These are phyloP conservation scores for Malassezia pachydermatis DNA, from an alignment of 1,284 basidiomycete genomes.

Conservation along the genomic window DNA sequence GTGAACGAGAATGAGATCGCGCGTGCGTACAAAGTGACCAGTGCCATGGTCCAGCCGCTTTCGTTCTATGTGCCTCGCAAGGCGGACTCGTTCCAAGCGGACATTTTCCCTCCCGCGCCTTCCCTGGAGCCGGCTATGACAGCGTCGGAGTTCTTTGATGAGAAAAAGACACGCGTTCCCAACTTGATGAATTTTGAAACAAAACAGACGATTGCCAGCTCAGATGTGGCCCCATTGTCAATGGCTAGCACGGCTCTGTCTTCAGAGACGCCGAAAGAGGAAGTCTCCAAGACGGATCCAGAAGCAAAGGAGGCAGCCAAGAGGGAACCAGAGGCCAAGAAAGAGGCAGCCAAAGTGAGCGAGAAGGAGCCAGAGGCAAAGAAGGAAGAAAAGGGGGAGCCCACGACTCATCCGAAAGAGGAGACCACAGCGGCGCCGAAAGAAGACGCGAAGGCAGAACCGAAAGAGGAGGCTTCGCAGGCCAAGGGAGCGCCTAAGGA, in stretches of 20 bases:
- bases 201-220: constrained; percentile 1
- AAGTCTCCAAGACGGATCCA: not conserved
- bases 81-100: constrained; percentile 78
- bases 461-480: not conserved
- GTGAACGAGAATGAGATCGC: constrained; percentile 90
- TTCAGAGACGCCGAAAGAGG: not conserved
- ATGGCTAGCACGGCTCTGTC: not conserved
- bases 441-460: not conserved
- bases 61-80: constrained; percentile 87
- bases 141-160: constrained; percentile 73
- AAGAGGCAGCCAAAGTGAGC: not conserved
- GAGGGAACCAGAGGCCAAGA: not conserved
- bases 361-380: not conserved
- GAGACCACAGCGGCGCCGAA: not conserved
- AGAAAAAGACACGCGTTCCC: constrained; percentile 52
- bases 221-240: constrained; percentile 1
- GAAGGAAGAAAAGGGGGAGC: too few species aligned
- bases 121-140: constrained; percentile 68
- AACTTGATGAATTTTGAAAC: constrained; percentile 57
- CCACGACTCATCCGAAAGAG: not conserved
- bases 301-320: not conserved
- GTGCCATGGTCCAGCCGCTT: constrained; percentile 69
- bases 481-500: not conserved
- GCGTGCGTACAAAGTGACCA: constrained; percentile 80
- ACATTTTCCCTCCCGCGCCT: constrained; percentile 85